phyloP scores from a whole-genome alignment of 225 moss, liverwort and hornwort species.

The Neckera pumila region DNA sequence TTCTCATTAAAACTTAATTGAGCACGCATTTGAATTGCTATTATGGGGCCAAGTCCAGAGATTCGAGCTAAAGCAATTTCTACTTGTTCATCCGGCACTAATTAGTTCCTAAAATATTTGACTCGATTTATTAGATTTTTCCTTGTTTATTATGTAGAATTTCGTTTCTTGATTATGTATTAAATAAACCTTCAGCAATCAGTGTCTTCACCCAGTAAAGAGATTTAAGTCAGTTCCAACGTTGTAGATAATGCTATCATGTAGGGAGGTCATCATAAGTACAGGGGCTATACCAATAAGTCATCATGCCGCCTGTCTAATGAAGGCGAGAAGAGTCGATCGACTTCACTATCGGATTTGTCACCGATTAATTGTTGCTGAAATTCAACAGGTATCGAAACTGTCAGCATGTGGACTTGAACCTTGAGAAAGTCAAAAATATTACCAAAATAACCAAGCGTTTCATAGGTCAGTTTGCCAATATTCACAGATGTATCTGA shows the following conservation, averaged over 20 bases:
- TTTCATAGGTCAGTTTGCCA: background rate
- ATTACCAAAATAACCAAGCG: background rate
- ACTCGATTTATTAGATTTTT: background rate
- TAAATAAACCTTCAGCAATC: background rate
- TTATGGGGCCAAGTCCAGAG: background rate
- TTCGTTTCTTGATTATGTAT: background rate
- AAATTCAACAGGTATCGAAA: constrained; percentile 5
- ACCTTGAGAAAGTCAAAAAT: background rate
- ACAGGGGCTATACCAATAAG: constrained; percentile 37
- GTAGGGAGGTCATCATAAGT: background rate
- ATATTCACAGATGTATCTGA: background rate
- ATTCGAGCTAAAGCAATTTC: background rate
- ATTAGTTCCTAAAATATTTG: background rate
- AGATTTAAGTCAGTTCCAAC: background rate
- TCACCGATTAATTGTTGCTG: constrained; percentile 95
- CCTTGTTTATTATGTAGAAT: background rate
- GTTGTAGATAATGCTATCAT: background rate
- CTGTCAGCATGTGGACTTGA: background rate
- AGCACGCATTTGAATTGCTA: background rate
- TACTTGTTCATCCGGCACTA: background rate
- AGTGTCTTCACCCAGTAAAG: background rate
- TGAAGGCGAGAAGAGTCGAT: constrained; percentile 73
- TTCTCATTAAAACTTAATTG: background rate
- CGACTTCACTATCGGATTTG: constrained; percentile 72
- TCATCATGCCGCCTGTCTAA: constrained; percentile 64